Base-by-base conservation (phyloP, 164 flowering plant genomes). In the Aristolochia fimbriata region DNA sequence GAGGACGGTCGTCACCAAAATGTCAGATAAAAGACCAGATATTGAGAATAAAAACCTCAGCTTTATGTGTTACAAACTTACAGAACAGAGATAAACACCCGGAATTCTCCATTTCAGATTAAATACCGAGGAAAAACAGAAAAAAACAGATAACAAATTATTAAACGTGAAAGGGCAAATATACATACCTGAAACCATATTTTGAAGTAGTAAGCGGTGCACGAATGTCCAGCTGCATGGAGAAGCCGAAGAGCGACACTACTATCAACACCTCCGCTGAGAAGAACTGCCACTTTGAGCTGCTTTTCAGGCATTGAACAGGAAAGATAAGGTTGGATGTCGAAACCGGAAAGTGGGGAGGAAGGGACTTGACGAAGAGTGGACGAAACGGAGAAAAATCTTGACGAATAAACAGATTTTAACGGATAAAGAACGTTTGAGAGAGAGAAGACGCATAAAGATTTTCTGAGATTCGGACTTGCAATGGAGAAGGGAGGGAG, bases 221-320 rank as follows among this genome's bases (percentile, higher is more conserved):
- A 92, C 54, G 82, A 80, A 69, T 92, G 98, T 0, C 98, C 98
- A 16, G 98, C 91, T 16, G 86, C 85, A 59, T 81, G 95, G 61
- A 88, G 88, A 37, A 92, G 95, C 53, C 93, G 83, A 27, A 89
- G 87, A 14, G 95, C 91, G 45, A 92, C 87, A 74, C 98, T 92
- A 72, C 98, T 92, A 67, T 92, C 98, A 25, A 88, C 98, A 24
- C 98, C 98, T 31, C 98, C 98, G 62, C 98, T 92, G 59, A 92
- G 67, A 41, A 92, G 84, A 58, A 92, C 88, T 2, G 96, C 95
- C 12, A 92, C 73, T 58, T 74, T 84, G 62, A 83, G 87, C 19
- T 69, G 61, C 52, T 68, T 75, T 13, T 70, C 68, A 15, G 93
- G 89, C 83, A 87, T 71, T 1, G 83, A 85, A 60, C 95, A 84